phyloP scores from a whole-genome alignment of 768 basidiomycete species.

The Suillus americanus region DNA sequence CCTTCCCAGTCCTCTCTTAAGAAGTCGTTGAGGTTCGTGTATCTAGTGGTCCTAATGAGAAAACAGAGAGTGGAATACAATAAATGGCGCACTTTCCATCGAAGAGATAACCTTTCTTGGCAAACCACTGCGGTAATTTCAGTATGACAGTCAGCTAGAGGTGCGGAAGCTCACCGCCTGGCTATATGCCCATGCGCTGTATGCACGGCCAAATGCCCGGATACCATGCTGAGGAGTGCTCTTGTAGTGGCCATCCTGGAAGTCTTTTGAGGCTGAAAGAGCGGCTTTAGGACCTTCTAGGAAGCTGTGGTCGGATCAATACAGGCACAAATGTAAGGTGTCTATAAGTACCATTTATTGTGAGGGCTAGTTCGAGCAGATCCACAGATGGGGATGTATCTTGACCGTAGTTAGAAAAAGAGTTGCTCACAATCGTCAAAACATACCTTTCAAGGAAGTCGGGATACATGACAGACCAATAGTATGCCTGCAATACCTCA shows the following conservation, averaged over 20 bases:
- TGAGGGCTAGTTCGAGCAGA: conserved; percentile 57
- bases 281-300: conserved; percentile 61
- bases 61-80: neutral
- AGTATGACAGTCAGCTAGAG: neutral
- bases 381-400: conserved; percentile 51
- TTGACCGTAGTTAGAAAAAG: conserved; percentile 18
- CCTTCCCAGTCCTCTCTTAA: conserved; percentile 53
- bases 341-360: conserved; percentile 46
- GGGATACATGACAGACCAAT: conserved; percentile 57
- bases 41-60: conserved; percentile 28
- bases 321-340: neutral
- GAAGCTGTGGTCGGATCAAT: conserved; percentile 38
- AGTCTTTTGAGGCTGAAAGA: conserved; percentile 52
- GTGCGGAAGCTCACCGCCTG: conserved; percentile 41
- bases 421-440: neutral
- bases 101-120: conserved; percentile 44
- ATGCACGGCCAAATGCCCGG: conserved; percentile 55
- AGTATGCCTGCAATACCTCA: conserved; percentile 41
- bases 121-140: conserved; percentile 47
- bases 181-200: conserved; percentile 60
- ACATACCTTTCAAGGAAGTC: conserved; percentile 49
- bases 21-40: conserved; percentile 47
- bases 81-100: conserved; percentile 35
- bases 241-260: conserved; percentile 52
- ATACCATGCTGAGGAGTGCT: conserved; percentile 46